Evolutionary conservation across 2,329 filamentous ascomycete species (phyloP).

Genomic region (Claviceps spartinae): DNA sequence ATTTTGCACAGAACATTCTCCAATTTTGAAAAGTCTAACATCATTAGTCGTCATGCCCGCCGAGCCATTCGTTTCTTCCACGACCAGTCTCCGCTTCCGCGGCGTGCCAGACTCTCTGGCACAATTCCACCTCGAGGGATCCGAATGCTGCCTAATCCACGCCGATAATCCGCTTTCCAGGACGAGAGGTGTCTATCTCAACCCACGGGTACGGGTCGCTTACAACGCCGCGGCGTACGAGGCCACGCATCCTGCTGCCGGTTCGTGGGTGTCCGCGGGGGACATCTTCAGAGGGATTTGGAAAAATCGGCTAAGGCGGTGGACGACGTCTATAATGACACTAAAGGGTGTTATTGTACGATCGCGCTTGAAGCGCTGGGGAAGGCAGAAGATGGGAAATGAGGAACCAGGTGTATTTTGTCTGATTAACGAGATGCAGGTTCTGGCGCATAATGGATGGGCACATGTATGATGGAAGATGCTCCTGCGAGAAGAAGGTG

Average conservation of each 20-base stretch:
- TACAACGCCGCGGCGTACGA: constrained; percentile 44
- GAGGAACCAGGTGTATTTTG: constrained; percentile 36
- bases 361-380: constrained; percentile 25
- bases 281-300: constrained; percentile 42
- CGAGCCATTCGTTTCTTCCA: constrained; percentile 36
- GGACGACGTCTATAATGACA: constrained; percentile 16
- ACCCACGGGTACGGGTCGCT: constrained; percentile 54
- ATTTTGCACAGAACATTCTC: neutral
- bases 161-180: constrained; percentile 49
- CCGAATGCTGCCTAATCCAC: constrained; percentile 67
- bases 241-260: constrained; percentile 25
- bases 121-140: constrained; percentile 53
- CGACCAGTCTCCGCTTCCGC: constrained; percentile 41
- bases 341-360: constrained; percentile 22
- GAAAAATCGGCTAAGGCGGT: constrained; percentile 40
- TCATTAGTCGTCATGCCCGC: constrained; percentile 34
- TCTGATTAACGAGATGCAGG: constrained; percentile 48
- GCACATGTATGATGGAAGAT: constrained; percentile 31
- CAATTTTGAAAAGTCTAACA: neutral
- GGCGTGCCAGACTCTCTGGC: constrained; percentile 50
- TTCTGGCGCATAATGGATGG: constrained; percentile 44
- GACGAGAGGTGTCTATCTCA: constrained; percentile 47
- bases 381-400: constrained; percentile 20
- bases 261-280: constrained; percentile 32
- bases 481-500: neutral